Evolutionary conservation across 345 rosid species (phyloP).

Genomic region (Syzygium jambos): DNA sequence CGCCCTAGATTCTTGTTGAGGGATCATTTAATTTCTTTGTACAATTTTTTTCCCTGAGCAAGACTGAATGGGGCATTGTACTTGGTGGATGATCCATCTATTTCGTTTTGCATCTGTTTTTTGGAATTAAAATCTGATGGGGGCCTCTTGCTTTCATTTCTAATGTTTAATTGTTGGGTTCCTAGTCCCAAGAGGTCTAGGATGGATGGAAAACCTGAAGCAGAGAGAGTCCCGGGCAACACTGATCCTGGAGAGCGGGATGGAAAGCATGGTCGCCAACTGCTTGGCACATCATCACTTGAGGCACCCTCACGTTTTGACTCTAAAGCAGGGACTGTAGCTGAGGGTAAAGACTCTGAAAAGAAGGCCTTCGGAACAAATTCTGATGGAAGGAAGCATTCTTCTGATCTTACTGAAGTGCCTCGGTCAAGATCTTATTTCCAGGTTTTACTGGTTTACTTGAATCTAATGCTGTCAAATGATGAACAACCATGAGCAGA

Average conservation of each 20-base stretch:
- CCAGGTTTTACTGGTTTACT: slow-evolving; percentile 40
- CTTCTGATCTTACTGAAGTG: slow-evolving; percentile 32
- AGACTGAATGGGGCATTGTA: neutral
- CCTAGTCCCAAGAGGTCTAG: slow-evolving; percentile 76
- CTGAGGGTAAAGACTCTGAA: slow-evolving; percentile 29
- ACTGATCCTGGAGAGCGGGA: slow-evolving; percentile 29
- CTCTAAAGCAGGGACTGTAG: slow-evolving; percentile 21
- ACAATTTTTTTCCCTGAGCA: neutral
- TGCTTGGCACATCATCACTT: slow-evolving; percentile 52
- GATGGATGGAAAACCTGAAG: slow-evolving; percentile 58
- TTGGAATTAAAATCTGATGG: neutral
- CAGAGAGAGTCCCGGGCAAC: slow-evolving; percentile 27
- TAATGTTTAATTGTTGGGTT: neutral
- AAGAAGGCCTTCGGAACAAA: slow-evolving; percentile 28
- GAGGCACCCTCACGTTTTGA: slow-evolving; percentile 24
- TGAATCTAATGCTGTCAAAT: neutral
- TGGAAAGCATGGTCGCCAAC: slow-evolving; percentile 30
- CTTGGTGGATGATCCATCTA: neutral
- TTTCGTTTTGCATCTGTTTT: neutral
- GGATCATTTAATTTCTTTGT: neutral
- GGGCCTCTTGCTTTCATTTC: neutral
- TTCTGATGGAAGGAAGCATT: slow-evolving; percentile 21
- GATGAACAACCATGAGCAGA: neutral
- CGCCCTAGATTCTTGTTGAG: neutral
- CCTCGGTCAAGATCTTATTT: slow-evolving; percentile 48